Conservation (phyloP, 2,329 filamentous ascomycete species). For the Epichloe glyceriae region DNA sequence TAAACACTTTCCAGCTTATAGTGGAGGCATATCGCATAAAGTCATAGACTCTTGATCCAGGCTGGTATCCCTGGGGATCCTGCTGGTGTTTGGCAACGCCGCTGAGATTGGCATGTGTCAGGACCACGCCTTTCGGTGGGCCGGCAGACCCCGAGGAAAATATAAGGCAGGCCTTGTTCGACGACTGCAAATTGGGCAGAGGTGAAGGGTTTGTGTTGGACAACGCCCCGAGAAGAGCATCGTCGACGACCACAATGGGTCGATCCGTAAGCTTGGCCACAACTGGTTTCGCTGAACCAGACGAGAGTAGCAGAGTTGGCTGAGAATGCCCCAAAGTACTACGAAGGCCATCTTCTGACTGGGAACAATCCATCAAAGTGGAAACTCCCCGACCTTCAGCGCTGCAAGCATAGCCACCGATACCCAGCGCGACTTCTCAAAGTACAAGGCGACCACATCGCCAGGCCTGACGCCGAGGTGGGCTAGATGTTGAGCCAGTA, state of each 20-base stretch:
- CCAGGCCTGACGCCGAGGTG: not conserved
- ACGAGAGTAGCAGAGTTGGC: not conserved
- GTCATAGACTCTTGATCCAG: slow-evolving; percentile 5
- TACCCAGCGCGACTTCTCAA: slow-evolving; percentile 14
- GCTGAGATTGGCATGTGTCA: slow-evolving; percentile 3
- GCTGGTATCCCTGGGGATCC: not conserved
- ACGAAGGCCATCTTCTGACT: not conserved
- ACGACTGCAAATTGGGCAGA: not conserved
- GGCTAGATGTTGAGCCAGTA: slow-evolving; percentile 8
- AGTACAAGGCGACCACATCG: slow-evolving; percentile 12
- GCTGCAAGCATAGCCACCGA: slow-evolving; percentile 13
- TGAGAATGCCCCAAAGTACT: not conserved
- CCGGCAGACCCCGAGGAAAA: not conserved
- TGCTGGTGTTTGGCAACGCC: slow-evolving; percentile 3
- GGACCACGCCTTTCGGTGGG: not conserved
- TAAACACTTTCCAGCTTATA: not conserved
- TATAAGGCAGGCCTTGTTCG: not conserved
- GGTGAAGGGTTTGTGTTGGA: too few species aligned
- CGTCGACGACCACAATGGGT: not conserved
- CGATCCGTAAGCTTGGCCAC: not conserved
- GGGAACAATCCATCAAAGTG: slow-evolving; percentile 4
- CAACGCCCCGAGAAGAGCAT: not conserved
- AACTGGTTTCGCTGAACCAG: not conserved
- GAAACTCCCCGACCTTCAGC: slow-evolving; percentile 15
- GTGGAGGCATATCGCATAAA: slow-evolving; percentile 2